Evolutionary conservation across 805 yeast genomes (phyloP), one percentile per base, ranked within the genome.

Genomic region (Wickerhamomyces pijperi): DNA sequence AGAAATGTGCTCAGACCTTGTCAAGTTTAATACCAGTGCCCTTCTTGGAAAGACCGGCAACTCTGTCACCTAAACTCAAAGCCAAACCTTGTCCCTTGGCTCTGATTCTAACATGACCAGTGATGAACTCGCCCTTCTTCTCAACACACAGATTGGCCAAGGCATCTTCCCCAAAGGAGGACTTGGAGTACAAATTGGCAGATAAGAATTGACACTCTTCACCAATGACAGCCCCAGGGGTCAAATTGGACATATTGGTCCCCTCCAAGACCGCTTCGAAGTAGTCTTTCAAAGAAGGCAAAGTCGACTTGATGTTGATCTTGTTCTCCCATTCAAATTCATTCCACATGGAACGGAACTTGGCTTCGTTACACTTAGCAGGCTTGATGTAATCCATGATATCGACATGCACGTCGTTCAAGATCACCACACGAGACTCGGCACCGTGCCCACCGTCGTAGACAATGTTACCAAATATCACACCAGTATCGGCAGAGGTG

Each of bases 291-390:
- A 94, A 70, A 2, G 84, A 64, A 25, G 72, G 59, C 46, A 79
- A 67, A 39, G 68, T 71, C 2, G 94, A 76, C 49, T 81, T 78
- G 57, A 92, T 83, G 43, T 88, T 83, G 50, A 92, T 88, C 68
- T 92, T 92, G 68, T 92, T 92, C 63, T 92, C 98, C 98, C 98
- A 92, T 65, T 92, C 99, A 58, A 94, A 92, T 59, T 88, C 97
- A 59, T 87, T 86, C 99, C 99, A 92, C 97, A 88, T 90, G 53
- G 78, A 74, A 56, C 98, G 82, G 82, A 92, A 92, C 49, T 76
- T 82, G 35, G 78, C 76, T 63, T 90, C 97, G 14, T 87, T 67
- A 59, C 95, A 84, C 19, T 74, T 72, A n/a, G 94, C 92, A 17
- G 98, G 97, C 59, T 85, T 86, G 60, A 92, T 87, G 65, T 92